Evolutionary conservation across 768 basidiomycete species (phyloP), one percentile per base, ranked within the genome.

Genomic region (Auricularia heimuer): DNA sequence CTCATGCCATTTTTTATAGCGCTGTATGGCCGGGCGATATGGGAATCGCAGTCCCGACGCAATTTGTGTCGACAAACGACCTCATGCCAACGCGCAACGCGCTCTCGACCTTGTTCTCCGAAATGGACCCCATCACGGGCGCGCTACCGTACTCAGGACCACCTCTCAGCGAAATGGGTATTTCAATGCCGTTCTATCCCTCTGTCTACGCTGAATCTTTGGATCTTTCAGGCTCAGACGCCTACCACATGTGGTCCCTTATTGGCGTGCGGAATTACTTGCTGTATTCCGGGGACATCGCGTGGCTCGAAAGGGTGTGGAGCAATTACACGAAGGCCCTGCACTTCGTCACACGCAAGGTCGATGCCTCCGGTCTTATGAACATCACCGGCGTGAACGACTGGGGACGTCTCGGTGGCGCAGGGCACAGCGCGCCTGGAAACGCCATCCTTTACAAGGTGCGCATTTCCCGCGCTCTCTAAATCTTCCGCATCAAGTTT

Each of bases 241-340:
- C 83, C 0, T 86, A 86, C 67, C 83, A 85, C 70, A 78, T 77
- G 24, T 85, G 83, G 83, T 85, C 84, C n/a, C 74, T 86, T 21
- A 81, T 86, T 66, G 84, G 84, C 21, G 80, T 70, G 63, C 68
- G 84, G 70, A 85, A 85, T 69, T 86, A 86, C 71, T 81, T 77
- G 66, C 70, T 84, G 4, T 86, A 80, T 68, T 79, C 82, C 1
- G 84, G 84, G 0, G 84, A 86, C 69, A 70, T 66, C 3, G 78
- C 68, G 0, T 85, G 83, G 83, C 68, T 85, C 18, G 66, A 78
- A 66, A 71, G 61, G 4, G 73, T 83, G 2, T 86, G 84, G 83
- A 21, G 18, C 47, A 51, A 51, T 1, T 51, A 1, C 0, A 51
- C 47, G 47, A 51, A 51, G 47, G 47, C 47, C 6, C 4, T 51